phyloP scores from a whole-genome alignment of 495 filamentous ascomycete genomes.

The Neurospora discreta region DNA sequence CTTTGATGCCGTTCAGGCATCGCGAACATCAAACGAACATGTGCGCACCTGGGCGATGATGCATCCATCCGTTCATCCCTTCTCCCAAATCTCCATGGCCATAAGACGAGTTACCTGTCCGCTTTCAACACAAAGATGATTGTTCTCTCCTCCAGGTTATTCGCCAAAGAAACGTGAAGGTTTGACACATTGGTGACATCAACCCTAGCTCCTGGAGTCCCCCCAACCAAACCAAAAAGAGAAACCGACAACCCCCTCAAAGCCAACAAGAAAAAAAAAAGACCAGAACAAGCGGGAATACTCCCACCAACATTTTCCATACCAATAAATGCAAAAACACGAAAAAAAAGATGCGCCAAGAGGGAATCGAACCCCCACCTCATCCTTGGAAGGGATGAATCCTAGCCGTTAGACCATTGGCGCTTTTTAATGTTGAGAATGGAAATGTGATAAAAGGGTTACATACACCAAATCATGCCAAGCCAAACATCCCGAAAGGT shows the following conservation, averaged over 20 bases:
- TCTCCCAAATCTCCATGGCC: background rate
- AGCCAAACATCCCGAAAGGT: no score
- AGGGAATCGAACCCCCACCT: background rate
- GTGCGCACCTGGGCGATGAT: background rate
- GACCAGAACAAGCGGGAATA: no score
- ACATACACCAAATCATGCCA: background rate
- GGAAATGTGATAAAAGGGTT: fast-evolving
- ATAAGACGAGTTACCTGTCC: background rate
- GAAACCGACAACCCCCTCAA: no score
- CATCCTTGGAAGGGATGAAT: background rate
- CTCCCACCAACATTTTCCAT: no score
- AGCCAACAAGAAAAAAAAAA: no score
- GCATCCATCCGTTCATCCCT: background rate
- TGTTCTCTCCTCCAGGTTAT: no score
- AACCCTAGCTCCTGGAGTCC: background rate
- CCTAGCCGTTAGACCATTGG: background rate
- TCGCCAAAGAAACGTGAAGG: no score
- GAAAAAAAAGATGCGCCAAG: background rate
- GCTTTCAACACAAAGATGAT: no score
- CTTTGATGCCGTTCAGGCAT: no score
- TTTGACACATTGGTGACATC: no score
- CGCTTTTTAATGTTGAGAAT: background rate
- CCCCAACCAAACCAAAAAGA: background rate
- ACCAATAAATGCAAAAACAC: background rate
- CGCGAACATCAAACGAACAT: background rate